phyloP scores from a whole-genome alignment of 75 land plant species.

The Azolla pinnata region DNA sequence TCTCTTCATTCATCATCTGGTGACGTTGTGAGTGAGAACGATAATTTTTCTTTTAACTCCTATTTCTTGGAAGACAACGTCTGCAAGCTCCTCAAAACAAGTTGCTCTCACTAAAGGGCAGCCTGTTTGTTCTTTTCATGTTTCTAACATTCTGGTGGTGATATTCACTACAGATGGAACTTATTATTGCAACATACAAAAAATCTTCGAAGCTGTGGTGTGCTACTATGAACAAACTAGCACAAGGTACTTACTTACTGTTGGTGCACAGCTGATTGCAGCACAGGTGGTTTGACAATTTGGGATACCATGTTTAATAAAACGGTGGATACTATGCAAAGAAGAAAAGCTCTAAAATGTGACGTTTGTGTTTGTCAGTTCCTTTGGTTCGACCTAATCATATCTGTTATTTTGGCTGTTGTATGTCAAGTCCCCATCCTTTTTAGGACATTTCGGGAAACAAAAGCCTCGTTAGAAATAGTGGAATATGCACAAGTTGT shows the following conservation, averaged over 20 bases:
- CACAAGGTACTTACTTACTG: conserved; percentile 57
- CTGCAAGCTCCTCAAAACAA: not conserved
- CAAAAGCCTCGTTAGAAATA: too few relatives aligned
- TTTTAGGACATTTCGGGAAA: too few relatives aligned
- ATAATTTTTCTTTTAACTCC: not conserved
- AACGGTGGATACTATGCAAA: not conserved
- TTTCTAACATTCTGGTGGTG: not conserved
- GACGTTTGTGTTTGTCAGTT: conserved; percentile 4
- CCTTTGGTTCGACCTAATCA: not conserved
- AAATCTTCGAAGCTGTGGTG: conserved; percentile 93
- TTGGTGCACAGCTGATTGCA: too few relatives aligned
- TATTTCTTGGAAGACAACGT: not conserved
- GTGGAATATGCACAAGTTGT: too few relatives aligned
- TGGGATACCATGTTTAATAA: not conserved
- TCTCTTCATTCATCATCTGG: conserved; percentile 93
- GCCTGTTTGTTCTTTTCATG: not conserved
- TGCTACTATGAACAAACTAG: conserved; percentile 80
- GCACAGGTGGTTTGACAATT: not conserved
- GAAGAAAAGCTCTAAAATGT: not conserved
- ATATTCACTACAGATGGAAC: conserved; percentile 59
- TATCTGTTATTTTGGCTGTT: not conserved
- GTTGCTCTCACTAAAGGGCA: not conserved
- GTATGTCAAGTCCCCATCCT: too few relatives aligned
- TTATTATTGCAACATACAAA: conserved; percentile 64
- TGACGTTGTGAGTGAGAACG: conserved; percentile 62